Evolutionary conservation across 306 rosid genomes (phyloP), one percentile per base, ranked within the genome.

Genomic region (Urtica urens): DNA sequence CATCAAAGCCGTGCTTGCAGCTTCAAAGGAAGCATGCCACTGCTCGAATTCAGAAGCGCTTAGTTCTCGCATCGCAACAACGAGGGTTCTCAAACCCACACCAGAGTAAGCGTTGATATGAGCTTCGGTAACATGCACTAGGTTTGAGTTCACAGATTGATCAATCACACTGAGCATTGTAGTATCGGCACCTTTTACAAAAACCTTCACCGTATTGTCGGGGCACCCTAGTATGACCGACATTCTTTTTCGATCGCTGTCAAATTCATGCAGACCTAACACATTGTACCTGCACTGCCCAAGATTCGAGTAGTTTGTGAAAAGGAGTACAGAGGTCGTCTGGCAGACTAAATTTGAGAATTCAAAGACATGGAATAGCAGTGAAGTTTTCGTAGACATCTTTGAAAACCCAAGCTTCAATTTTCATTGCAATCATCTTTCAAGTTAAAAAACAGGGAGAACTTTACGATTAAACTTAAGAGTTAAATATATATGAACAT

Each of bases 211-310:
- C 34, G 53, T 45, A 23, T 80, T 80, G 71, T 75, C 60, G 0
- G 99, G 94, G 64, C 80, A 82, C 62, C 92, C 75, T 70, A 92
- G 82, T 38, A 92, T 93, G 42, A 85, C 99, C 1, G 99, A 85
- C 99, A 92, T 92, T 63, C 96, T 69, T 77, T 85, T 92, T 14
- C 99, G 94, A 46, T 81, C 78, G 39, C 99, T 92, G 53, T 92
- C 99, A 73, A 92, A 92, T 72, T 92, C 99, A 43, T 92, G 96
- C 50, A 92, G 69, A 38, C 99, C 99, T 86, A 92, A 72, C 26
- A 85, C 99, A 15, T 92, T 93, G 75, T 85, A 78, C 82, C 99
- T 92, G 67, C 38, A 21, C 17, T 15, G 18, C 46, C 28, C 46
- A 23, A 30, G 39, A 48, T 26, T 5, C n/a, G 1, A 48, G 38